Evolutionary conservation across 75 land plant genomes (phyloP), one percentile per base, ranked within the genome.

Genomic region (Azolla pinnata): DNA sequence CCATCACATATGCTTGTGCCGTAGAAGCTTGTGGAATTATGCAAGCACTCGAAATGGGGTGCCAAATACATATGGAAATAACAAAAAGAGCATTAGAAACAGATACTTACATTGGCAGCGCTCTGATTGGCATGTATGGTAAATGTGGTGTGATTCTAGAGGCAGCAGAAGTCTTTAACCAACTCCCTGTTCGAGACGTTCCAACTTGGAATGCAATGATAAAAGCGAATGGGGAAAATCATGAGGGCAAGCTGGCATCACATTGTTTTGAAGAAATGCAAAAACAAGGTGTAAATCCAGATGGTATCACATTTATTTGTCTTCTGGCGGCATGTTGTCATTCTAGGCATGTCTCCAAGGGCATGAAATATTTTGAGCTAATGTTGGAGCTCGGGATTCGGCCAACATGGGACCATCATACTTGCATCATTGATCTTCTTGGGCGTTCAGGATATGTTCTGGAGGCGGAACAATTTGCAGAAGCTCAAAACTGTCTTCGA

Each of bases 141-240:
- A 58, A 60, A 54, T 55, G 61, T 33, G 55, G 61, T 10, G 27
- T 27, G 8, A 9, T 70, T 0, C 46, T 57, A 2, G 31, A 60
- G 9, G 74, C 78, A 53, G 40, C 47, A 17, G 28, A 60, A 33
- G 64, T 75, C 19, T 75, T 75, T 64, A 46, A 61, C 57, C 54
- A 51, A 60, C 57, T 79, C 75, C 33, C 1, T 61, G 67, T 53
- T 9, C 44, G 67, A 29, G 77, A 79, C 56, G 61, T 67, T 24
- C 61, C 75, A 1, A 71, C 82, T 1, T 79, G 75, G 79, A 79
- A 75, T 62, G 67, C 71, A 0, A 67, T 72, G 67, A 79, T 75
- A 19, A 59, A 70, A 31, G 71, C 67, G 5, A 64, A 67, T 53
- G 67, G 54, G 1, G 38, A 59, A 0, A 63, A 73, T 54, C 65